Conservation (phyloP, 2,329 filamentous ascomycete genomes). For the Cladosporium colombiae region DNA sequence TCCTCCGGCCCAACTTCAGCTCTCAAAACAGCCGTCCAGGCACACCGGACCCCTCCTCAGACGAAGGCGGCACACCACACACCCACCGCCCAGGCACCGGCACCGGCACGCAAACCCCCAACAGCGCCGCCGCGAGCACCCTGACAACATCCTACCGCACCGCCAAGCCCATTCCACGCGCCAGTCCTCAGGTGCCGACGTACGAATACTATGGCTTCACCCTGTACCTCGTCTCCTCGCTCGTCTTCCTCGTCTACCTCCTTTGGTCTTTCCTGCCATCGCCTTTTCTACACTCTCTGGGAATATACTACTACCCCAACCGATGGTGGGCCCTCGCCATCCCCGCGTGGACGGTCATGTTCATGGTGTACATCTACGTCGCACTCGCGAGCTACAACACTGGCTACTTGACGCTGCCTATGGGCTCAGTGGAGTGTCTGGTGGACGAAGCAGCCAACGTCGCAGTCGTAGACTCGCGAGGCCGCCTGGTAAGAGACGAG, state of each 20-base stretch:
- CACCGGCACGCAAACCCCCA: conserved; percentile 41
- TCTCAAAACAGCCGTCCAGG: conserved; percentile 78
- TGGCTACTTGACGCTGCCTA: conserved; percentile 78
- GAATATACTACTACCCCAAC: conserved; percentile 95
- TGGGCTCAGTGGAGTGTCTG: conserved; percentile 81
- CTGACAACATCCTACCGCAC: conserved; percentile 56
- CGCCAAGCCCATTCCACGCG: conserved; percentile 70
- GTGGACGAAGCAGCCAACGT: conserved; percentile 88
- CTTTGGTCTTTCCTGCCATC: conserved; percentile 90
- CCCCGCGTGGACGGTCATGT: conserved; percentile 85
- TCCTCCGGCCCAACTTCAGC: conserved; percentile 72
- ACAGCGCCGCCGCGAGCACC: conserved; percentile 61
- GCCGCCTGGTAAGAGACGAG: conserved; percentile 51
- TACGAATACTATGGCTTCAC: conserved; percentile 99
- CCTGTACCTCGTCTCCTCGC: conserved; percentile 83
- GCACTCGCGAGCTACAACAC: conserved; percentile 90
- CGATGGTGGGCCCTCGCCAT: conserved; percentile 97
- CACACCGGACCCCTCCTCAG: conserved; percentile 87
- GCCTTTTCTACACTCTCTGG: conserved; percentile 86
- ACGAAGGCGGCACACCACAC: conserved; percentile 55
- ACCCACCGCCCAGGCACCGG: conserved; percentile 31
- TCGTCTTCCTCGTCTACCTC: conserved; percentile 73
- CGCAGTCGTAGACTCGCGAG: conserved; percentile 75
- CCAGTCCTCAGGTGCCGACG: conserved; percentile 91
- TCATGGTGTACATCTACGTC: conserved; percentile 88